Conservation (phyloP, 2,329 filamentous ascomycete species). For the Trichoderma koningiopsis region DNA sequence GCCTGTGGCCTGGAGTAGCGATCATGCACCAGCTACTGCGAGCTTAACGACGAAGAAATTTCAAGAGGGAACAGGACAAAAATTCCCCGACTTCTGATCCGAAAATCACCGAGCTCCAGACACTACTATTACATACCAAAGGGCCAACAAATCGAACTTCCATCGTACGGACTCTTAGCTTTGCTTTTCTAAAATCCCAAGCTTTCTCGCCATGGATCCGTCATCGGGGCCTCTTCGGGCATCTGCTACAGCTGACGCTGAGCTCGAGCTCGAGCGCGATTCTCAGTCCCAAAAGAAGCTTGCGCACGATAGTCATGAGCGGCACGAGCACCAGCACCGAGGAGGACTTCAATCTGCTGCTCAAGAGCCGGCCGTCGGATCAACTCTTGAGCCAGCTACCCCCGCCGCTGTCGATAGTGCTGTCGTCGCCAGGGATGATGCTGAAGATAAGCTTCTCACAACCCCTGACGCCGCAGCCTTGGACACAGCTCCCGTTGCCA, state of each 20-base stretch:
- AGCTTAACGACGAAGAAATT: not conserved
- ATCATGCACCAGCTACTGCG: slow-evolving; percentile 11
- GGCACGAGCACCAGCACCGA: not conserved
- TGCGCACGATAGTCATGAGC: not conserved
- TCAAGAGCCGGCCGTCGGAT: not conserved
- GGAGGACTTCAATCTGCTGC: not conserved
- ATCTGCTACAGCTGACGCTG: slow-evolving; percentile 25
- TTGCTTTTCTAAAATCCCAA: not conserved
- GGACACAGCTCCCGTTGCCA: slow-evolving; percentile 29
- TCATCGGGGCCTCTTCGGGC: slow-evolving; percentile 41
- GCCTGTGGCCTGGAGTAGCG: not conserved
- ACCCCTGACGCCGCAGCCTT: slow-evolving; percentile 29
- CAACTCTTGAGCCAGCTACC: not conserved
- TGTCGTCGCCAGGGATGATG: slow-evolving; percentile 28
- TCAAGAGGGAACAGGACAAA: not conserved
- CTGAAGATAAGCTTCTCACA: slow-evolving; percentile 24
- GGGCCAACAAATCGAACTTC: not conserved
- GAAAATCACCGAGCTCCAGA: slow-evolving; percentile 25
- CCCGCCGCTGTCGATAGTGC: slow-evolving; percentile 19
- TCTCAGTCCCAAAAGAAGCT: not conserved
- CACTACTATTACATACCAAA: slow-evolving; percentile 2
- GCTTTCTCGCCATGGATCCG: slow-evolving; percentile 33
- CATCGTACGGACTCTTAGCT: not conserved
- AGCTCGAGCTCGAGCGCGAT: slow-evolving; percentile 5
- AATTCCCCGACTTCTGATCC: slow-evolving; percentile 23